phyloP scores from a whole-genome alignment of 805 yeast species.

The Hanseniaspora occidentalis region DNA sequence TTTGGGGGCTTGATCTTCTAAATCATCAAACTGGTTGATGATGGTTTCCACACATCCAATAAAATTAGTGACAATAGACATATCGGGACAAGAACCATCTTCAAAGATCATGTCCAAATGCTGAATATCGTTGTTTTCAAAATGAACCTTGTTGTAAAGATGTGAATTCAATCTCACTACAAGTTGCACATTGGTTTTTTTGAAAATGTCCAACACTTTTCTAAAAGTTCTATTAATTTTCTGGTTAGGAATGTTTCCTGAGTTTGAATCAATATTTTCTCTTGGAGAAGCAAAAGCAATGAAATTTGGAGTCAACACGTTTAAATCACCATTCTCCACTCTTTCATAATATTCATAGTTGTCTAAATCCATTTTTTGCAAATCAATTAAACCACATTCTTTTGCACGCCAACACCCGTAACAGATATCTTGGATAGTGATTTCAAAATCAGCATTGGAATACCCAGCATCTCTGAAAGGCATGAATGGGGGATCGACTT shows the following conservation, averaged over 20 bases:
- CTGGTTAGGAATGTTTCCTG: conserved; percentile 14
- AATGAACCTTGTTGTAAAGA: conserved; percentile 73
- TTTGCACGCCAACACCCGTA: conserved; percentile 98
- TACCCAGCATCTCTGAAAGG: conserved; percentile 96
- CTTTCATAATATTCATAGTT: conserved; percentile 90
- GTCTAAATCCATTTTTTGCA: conserved; percentile 78
- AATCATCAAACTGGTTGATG: conserved; percentile 24
- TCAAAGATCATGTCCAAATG: conserved; percentile 95
- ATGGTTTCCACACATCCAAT: conserved; percentile 92
- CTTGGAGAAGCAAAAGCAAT: conserved; percentile 97
- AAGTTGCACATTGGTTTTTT: conserved; percentile 60
- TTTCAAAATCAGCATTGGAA: conserved; percentile 86
- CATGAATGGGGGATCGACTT: conserved; percentile 86
- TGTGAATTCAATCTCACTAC: conserved; percentile 91
- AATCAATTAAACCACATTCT: conserved; percentile 77
- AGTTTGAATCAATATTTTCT: conserved; percentile 31
- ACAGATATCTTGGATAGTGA: conserved; percentile 87
- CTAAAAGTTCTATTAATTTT: conserved; percentile 59
- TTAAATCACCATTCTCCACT: conserved; percentile 95
- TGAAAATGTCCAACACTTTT: conserved; percentile 71
- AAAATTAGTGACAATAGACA: conserved; percentile 85
- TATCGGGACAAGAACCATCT: conserved; percentile 95
- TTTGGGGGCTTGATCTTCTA: conserved; percentile 25
- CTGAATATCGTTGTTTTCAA: conserved; percentile 69
- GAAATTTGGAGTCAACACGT: conserved; percentile 81